Conservation (phyloP, 2,329 filamentous ascomycete species). For the Myrmaecium sp. region DNA sequence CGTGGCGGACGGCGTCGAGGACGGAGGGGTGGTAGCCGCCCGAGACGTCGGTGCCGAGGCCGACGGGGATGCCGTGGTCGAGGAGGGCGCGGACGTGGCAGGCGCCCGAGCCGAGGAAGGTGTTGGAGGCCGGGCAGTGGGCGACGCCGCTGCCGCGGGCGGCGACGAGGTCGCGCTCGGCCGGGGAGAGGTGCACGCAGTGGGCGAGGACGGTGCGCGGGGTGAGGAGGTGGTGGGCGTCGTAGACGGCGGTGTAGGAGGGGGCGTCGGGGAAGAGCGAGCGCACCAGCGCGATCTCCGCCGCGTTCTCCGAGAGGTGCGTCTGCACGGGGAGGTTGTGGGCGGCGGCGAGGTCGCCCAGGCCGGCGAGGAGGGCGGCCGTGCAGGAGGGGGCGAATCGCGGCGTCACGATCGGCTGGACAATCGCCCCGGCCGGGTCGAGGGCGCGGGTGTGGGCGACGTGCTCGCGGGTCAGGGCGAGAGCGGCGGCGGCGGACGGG, state of each 20-base stretch:
- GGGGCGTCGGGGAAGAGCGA: constrained; percentile 47
- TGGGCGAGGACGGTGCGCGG: constrained; percentile 69
- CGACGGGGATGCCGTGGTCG: constrained; percentile 58
- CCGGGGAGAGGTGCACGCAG: constrained; percentile 54
- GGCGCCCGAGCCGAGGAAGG: constrained; percentile 60
- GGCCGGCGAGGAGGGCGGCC: constrained; percentile 35
- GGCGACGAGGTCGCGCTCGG: constrained; percentile 50
- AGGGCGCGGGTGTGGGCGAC: constrained; percentile 44
- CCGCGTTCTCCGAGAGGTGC: constrained; percentile 70
- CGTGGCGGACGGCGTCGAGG: constrained; percentile 68
- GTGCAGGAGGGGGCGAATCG: constrained; percentile 43
- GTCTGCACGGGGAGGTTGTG: constrained; percentile 62
- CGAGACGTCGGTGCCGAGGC: constrained; percentile 78
- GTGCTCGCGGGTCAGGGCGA: constrained; percentile 29
- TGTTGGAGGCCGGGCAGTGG: constrained; percentile 82
- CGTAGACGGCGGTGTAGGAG: constrained; percentile 67
- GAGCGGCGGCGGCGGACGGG: constrained; percentile 41
- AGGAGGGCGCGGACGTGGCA: constrained; percentile 61
- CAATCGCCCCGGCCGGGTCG: constrained; percentile 47
- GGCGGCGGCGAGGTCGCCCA: constrained; percentile 47
- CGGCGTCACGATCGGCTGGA: constrained; percentile 67
- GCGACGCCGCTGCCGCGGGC: constrained; percentile 47
- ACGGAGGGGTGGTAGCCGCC: constrained; percentile 75
- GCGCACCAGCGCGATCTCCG: constrained; percentile 55
- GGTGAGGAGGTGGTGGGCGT: constrained; percentile 51